These are phyloP conservation scores for Haplographium delicatum DNA, from an alignment of 495 filamentous ascomycete species.

Conservation along the genomic window DNA sequence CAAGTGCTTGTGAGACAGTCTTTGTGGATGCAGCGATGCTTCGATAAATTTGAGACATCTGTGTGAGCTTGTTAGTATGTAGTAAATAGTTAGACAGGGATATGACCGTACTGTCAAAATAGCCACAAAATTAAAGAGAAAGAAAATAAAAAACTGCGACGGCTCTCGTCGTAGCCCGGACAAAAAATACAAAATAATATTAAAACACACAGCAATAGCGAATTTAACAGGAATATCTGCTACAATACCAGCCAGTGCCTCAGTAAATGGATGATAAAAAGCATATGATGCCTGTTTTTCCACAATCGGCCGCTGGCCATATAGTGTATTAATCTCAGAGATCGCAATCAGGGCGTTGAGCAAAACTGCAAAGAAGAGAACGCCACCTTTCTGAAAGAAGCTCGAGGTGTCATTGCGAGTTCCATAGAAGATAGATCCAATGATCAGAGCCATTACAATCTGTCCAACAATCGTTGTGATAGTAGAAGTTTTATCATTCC, in stretches of 20 bases:
- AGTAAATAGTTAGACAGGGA: constrained; percentile 73
- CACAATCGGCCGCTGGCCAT: constrained; percentile 56
- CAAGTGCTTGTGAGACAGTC: constrained; percentile 76
- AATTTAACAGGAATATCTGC: constrained; percentile 60
- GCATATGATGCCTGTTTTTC: constrained; percentile 61
- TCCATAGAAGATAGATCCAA: constrained; percentile 43
- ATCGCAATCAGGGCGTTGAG: constrained; percentile 52
- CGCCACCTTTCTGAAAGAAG: constrained; percentile 52
- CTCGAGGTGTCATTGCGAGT: constrained; percentile 36
- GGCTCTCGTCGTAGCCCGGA: constrained; percentile 46
- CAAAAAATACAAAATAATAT: constrained; percentile 71
- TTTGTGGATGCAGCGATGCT: constrained; percentile 74
- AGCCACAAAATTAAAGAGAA: constrained; percentile 59
- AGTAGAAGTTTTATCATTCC: constrained; percentile 68
- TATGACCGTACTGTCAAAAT: constrained; percentile 51
- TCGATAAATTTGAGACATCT: constrained; percentile 74
- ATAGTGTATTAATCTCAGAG: constrained; percentile 57
- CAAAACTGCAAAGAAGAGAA: constrained; percentile 49
- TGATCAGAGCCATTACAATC: constrained; percentile 41
- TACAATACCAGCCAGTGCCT: constrained; percentile 53
- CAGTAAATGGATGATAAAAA: constrained; percentile 60
- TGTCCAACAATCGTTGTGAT: constrained; percentile 69
- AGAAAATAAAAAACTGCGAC: constrained; percentile 58
- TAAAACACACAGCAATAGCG: constrained; percentile 23
- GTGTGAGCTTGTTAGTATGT: constrained; percentile 48